These are phyloP conservation scores for Trametes versicolor DNA, from an alignment of 1,284 basidiomycete species.

Conservation along the genomic window DNA sequence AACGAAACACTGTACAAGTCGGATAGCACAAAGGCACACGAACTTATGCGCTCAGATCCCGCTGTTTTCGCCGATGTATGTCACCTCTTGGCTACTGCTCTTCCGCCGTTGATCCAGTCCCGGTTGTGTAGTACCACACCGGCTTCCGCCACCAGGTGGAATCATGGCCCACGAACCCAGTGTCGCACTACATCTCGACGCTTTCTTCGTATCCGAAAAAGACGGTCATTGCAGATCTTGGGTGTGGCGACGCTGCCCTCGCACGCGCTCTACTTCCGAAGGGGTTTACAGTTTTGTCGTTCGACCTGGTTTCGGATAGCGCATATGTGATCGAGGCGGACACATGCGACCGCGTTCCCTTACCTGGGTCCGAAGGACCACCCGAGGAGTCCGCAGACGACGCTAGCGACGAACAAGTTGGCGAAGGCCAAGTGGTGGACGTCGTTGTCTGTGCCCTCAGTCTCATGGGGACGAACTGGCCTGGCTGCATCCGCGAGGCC, in stretches of 20 bases:
- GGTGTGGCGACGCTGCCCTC: constrained; percentile 94
- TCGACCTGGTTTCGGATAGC: constrained; percentile 82
- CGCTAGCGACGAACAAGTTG: constrained; percentile 35
- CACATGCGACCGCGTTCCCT: constrained; percentile 76
- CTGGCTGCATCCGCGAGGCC: constrained; percentile 88
- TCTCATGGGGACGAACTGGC: constrained; percentile 98
- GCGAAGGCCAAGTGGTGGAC: constrained; percentile 84
- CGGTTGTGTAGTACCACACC: constrained; percentile 77
- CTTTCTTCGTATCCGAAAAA: constrained; percentile 69
- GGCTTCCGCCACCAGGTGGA: constrained; percentile 92
- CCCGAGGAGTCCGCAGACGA: constrained; percentile 41
- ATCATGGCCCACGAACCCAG: constrained; percentile 92
- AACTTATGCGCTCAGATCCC: constrained; percentile 86
- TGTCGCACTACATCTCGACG: constrained; percentile 75
- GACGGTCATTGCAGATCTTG: constrained; percentile 91
- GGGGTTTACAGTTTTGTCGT: constrained; percentile 80
- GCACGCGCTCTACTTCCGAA: constrained; percentile 78
- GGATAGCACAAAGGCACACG: constrained; percentile 75
- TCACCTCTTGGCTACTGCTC: not conserved
- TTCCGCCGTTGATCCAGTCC: not conserved
- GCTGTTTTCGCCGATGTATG: constrained; percentile 80
- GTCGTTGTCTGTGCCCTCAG: constrained; percentile 94
- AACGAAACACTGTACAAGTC: constrained; percentile 92
- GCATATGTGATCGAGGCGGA: constrained; percentile 83
- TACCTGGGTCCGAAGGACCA: constrained; percentile 80